Percentiles rank a stretch among this genome's conserved stretches.
Conservation (phyloP, 1,284 basidiomycete species). For the Irpex rosettiformis region DNA sequence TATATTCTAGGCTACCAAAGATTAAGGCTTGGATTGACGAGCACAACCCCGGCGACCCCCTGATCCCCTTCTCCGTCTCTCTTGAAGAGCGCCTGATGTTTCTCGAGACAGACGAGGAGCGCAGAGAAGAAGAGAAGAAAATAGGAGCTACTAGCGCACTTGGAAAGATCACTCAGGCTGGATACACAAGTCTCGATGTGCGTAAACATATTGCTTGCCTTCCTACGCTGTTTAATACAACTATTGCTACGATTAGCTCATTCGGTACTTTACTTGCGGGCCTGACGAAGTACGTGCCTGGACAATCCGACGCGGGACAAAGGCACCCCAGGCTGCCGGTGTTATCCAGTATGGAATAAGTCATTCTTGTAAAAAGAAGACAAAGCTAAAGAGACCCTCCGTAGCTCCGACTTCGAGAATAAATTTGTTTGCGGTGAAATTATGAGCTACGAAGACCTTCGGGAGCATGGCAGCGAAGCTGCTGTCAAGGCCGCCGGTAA, state of each 20-base stretch:
- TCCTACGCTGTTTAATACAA: too few species aligned
- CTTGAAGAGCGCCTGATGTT: slow-evolving; percentile 87
- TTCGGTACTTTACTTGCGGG: slow-evolving; percentile 96
- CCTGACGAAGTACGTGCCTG: slow-evolving; percentile 97
- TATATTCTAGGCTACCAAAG: slow-evolving; percentile 72
- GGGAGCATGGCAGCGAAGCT: slow-evolving; percentile 87
- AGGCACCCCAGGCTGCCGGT: slow-evolving; percentile 96
- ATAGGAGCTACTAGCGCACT: slow-evolving; percentile 71
- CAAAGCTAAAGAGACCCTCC: slow-evolving; percentile 6
- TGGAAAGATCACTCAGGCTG: slow-evolving; percentile 90
- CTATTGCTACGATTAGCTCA: too few species aligned
- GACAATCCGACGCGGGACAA: slow-evolving; percentile 93
- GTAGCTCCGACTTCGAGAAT: slow-evolving; percentile 90
- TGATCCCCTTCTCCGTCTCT: slow-evolving; percentile 97
- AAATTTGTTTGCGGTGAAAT: slow-evolving; percentile 99
- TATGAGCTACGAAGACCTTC: slow-evolving; percentile 90
- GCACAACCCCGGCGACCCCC: slow-evolving; percentile 92
- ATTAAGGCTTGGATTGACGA: slow-evolving; percentile 99
- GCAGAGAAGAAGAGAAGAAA: slow-evolving; percentile 73
- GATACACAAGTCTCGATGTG: slow-evolving; percentile 83
- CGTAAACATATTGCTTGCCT: slow-evolving; percentile 23
- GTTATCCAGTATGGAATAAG: slow-evolving; percentile 84
- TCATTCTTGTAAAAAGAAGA: not conserved
- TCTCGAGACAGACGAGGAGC: slow-evolving; percentile 65
- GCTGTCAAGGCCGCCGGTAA: slow-evolving; percentile 96